A percentile compares a stretch with the other conserved stretches of the same genome.
Evolutionary conservation across 2,329 filamentous ascomycete genomes (phyloP).

Genomic region (Fonsecaea multimorphosa): DNA sequence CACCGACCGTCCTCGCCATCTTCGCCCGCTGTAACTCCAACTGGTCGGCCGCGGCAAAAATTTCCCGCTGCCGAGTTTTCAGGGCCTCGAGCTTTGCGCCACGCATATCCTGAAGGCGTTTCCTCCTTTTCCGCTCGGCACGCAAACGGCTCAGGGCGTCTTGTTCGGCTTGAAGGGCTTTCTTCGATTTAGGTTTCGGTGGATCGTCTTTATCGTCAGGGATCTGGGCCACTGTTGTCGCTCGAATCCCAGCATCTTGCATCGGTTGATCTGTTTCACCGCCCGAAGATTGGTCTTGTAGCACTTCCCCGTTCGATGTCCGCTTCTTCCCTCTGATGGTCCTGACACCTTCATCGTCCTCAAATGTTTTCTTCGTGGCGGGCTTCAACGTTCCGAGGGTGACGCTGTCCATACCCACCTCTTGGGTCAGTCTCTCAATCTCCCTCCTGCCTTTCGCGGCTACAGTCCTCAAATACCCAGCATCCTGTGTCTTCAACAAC

Average conservation of each 20-base stretch:
- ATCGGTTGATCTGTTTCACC: constrained; percentile 26
- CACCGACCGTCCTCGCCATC: constrained; percentile 66
- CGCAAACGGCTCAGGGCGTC: constrained; percentile 48
- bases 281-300: constrained; percentile 17
- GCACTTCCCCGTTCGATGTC: constrained; percentile 36
- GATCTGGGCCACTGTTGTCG: not conserved
- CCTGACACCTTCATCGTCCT: constrained; percentile 43
- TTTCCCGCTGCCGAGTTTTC: constrained; percentile 60
- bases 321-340: constrained; percentile 27
- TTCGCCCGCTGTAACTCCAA: constrained; percentile 65
- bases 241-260: constrained; percentile 29
- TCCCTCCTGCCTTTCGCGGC: constrained; percentile 61
- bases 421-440: constrained; percentile 48
- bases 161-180: constrained; percentile 52
- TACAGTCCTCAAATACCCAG: constrained; percentile 66
- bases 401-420: constrained; percentile 44
- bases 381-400: constrained; percentile 30
- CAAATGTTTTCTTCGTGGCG: constrained; percentile 48
- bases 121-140: constrained; percentile 54
- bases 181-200: constrained; percentile 49
- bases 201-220: constrained; percentile 37
- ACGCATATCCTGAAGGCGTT: constrained; percentile 56
- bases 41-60: constrained; percentile 61
- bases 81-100: constrained; percentile 59
- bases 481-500: constrained; percentile 70